Evolutionary conservation across 2,329 filamentous ascomycete species (phyloP).

Genomic region (Immersiporthe knoxdaviesiana): DNA sequence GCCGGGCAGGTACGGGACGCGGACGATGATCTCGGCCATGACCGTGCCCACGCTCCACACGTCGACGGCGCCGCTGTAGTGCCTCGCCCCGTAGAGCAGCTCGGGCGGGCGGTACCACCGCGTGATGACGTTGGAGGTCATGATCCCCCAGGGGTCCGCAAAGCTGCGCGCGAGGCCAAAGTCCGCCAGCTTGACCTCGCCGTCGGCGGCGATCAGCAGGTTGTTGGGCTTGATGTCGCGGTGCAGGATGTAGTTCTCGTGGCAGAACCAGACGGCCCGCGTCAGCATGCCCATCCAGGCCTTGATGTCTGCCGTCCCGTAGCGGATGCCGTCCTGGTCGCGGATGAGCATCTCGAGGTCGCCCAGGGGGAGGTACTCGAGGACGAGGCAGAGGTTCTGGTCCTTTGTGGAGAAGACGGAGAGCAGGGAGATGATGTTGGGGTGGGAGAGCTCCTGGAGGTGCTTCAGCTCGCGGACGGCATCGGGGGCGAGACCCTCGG

Average conservation of each 20-base stretch:
- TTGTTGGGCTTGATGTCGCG: conserved; percentile 99
- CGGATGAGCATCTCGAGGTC: conserved; percentile 95
- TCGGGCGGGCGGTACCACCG: conserved; percentile 96
- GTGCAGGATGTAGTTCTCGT: conserved; percentile 91
- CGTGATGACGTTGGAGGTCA: conserved; percentile 96
- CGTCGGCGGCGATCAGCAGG: conserved; percentile 88
- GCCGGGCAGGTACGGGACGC: conserved; percentile 81
- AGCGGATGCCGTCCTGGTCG: conserved; percentile 76
- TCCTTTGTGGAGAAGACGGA: conserved; percentile 95
- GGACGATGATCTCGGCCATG: conserved; percentile 85
- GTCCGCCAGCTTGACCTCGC: conserved; percentile 94
- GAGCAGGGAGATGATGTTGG: conserved; percentile 91
- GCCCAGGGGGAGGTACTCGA: conserved; percentile 91
- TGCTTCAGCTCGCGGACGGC: conserved; percentile 95
- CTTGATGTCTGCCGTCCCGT: conserved; percentile 90
- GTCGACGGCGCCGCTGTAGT: conserved; percentile 90
- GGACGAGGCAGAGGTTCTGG: conserved; percentile 93
- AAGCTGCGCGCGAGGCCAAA: conserved; percentile 92
- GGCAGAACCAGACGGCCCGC: conserved; percentile 93
- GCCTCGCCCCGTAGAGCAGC: conserved; percentile 84
- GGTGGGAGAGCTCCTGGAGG: conserved; percentile 89
- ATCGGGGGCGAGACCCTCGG: conserved; percentile 90
- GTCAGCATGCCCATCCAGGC: conserved; percentile 98
- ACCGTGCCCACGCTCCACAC: conserved; percentile 93
- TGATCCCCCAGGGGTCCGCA: conserved; percentile 82